Evolutionary conservation across 345 rosid species (phyloP), one percentile per base, ranked within the genome.

Genomic region (Eucalyptus lansdowneana): DNA sequence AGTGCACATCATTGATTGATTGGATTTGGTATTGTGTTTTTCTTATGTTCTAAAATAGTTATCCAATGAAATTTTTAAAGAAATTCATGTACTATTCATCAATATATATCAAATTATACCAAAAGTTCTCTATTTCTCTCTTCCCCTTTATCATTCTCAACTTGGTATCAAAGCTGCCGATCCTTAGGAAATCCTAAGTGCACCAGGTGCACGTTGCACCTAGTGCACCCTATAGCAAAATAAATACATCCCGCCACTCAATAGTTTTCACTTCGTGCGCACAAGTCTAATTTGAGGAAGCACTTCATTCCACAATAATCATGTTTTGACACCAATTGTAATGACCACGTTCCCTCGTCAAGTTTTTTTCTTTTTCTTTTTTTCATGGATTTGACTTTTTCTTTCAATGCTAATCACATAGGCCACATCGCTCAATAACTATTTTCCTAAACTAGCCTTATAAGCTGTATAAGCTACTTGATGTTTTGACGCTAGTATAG

Each of bases 341-440:
- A 11, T 25, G 13, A 56, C 13, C 62, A 56, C 0, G 1, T 56
- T 56, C 29, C 62, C 29, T 56, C 0, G 3, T 56, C 29, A 24
- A 56, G 62, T 25, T 25, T 56, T 5, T 56, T 4, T 54, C 8
- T 53, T 19, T 53, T 53, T 4, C 1, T 54, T 56, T 56, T 24
- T 2, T 5, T 0, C 62, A 11, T 0, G 0, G 5, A 53, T 53
- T 53, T 53, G 58, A 53, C 58, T 56, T 24, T 56, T 56, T 24
- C 62, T 56, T 56, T 56, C 14, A 25, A 56, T 24, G 3, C 3
- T 25, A 0, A 56, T 9, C 1, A 0, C 2, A 56, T 22, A 24
- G 14, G 62, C 13, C 6, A 25, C 7, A 24, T 56, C 6, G 4
- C 29, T 24, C 29, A 9, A 25, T 56, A 54, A 56, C 29, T 56